Percentiles rank a stretch among this genome's conserved stretches.
Conservation (phyloP, 805 yeast genomes). For the Phaffomyces thermotolerans region DNA sequence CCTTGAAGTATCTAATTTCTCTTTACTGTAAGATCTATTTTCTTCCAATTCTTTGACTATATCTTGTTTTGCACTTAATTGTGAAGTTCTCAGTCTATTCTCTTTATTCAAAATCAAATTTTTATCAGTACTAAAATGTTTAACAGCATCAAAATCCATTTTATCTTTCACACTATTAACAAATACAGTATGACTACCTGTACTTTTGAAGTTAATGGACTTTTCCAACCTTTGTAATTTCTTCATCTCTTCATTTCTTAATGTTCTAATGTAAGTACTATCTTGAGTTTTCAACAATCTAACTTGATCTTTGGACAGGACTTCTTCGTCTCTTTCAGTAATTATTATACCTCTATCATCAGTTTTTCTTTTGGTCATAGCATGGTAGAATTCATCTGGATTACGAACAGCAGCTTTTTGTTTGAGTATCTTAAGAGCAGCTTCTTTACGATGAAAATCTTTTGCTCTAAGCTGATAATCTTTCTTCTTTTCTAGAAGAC, state of each 20-base stretch:
- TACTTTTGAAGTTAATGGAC: slow-evolving; percentile 42
- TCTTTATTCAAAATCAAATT: slow-evolving; percentile 28
- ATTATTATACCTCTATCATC: slow-evolving; percentile 64
- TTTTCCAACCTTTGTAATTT: slow-evolving; percentile 49
- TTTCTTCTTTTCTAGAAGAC: slow-evolving; percentile 89
- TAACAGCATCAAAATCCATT: slow-evolving; percentile 53
- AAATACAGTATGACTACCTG: slow-evolving; percentile 79
- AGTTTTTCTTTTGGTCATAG: slow-evolving; percentile 67
- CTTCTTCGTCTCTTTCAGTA: slow-evolving; percentile 57
- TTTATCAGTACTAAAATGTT: slow-evolving; percentile 64
- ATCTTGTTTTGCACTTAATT: slow-evolving; percentile 1
- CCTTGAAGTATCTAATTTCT: slow-evolving; percentile 43
- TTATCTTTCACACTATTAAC: slow-evolving; percentile 58
- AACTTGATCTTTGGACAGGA: slow-evolving; percentile 64
- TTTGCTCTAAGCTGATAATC: slow-evolving; percentile 69
- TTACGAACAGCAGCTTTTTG: slow-evolving; percentile 68
- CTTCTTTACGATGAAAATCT: slow-evolving; percentile 53
- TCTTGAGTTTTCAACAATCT: slow-evolving; percentile 87
- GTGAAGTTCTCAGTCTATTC: slow-evolving; percentile 1
- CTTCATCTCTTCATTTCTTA: slow-evolving; percentile 60
- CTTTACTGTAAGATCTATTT: slow-evolving; percentile 26
- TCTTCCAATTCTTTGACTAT: slow-evolving; percentile 18
- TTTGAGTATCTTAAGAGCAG: slow-evolving; percentile 59
- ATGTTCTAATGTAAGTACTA: slow-evolving; percentile 72
- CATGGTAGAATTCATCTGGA: slow-evolving; percentile 95